Conservation (phyloP, 2,329 filamentous ascomycete genomes). For the Dactylellina sp. region DNA sequence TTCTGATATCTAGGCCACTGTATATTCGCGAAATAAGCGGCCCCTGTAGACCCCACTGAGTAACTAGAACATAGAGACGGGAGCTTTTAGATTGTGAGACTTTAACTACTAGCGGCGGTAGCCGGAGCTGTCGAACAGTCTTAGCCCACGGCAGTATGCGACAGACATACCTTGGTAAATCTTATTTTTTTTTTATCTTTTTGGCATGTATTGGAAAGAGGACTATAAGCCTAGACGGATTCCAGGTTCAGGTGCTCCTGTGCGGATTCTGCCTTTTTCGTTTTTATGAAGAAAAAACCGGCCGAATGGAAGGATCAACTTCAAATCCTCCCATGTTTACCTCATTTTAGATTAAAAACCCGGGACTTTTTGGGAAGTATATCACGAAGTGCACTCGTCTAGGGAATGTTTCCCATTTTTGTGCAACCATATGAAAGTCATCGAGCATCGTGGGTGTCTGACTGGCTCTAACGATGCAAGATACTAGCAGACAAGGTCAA, state of each 20-base stretch:
- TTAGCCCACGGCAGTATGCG: not conserved
- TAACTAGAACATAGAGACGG: conserved; percentile 5
- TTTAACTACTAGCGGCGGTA: not conserved
- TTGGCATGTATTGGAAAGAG: too few species aligned
- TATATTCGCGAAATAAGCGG: conserved; percentile 27
- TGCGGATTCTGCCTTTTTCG: too few species aligned
- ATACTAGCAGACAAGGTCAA: conserved; percentile 2
- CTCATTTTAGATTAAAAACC: too few species aligned
- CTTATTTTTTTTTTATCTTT: too few species aligned
- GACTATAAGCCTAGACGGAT: not conserved
- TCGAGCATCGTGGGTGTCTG: too few species aligned
- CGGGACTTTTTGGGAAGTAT: not conserved
- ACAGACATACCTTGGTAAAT: not conserved
- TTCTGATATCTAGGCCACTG: not conserved
- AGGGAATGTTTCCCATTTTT: not conserved
- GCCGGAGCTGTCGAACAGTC: not conserved
- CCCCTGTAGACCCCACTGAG: conserved; percentile 11
- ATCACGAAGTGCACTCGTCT: not conserved
- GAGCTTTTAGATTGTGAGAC: not conserved
- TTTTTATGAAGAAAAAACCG: too few species aligned
- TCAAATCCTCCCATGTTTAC: too few species aligned
- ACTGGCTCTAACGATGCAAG: not conserved
- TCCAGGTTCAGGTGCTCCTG: not conserved
- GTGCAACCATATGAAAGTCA: too few species aligned
- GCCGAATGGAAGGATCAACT: not conserved